Conservation (phyloP, 2,329 filamentous ascomycete species). For the Colletotrichum tamarilloi region DNA sequence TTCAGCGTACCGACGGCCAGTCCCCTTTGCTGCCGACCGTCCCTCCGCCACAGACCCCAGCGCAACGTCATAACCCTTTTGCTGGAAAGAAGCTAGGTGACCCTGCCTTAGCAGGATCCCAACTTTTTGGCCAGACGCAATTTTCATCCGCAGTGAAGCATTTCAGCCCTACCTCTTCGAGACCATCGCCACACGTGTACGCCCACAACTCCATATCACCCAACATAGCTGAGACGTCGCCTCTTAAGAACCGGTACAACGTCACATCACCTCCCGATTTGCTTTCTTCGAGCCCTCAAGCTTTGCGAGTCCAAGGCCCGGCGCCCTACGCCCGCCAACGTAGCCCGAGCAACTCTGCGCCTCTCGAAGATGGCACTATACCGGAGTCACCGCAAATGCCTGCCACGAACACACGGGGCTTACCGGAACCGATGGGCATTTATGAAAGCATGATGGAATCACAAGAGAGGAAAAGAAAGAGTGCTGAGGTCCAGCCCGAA, state of each 20-base stretch:
- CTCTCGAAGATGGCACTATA: conserved; percentile 45
- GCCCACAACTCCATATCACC: conserved; percentile 57
- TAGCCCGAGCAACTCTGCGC: conserved; percentile 41
- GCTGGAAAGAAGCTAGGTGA: conserved; percentile 46
- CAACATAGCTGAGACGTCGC: conserved; percentile 58
- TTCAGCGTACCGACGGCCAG: conserved; percentile 20
- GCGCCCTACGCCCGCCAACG: conserved; percentile 37
- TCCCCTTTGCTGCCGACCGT: conserved; percentile 46
- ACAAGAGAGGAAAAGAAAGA: conserved; percentile 51
- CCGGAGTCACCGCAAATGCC: conserved; percentile 48
- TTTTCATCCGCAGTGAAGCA: conserved; percentile 62
- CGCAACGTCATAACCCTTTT: conserved; percentile 61
- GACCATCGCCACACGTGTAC: conserved; percentile 64
- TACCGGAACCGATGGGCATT: conserved; percentile 48
- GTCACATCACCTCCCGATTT: conserved; percentile 57
- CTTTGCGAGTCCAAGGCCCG: conserved; percentile 31
- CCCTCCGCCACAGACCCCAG: conserved; percentile 60
- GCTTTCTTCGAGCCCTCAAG: conserved; percentile 54
- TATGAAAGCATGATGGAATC: conserved; percentile 61
- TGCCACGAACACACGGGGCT: not conserved
- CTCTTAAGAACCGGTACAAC: conserved; percentile 60
- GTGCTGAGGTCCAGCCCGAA: conserved; percentile 40
- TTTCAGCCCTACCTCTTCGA: conserved; percentile 66
- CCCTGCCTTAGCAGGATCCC: conserved; percentile 54
- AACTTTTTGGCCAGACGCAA: conserved; percentile 68